Conservation (phyloP, 208 protist species). For the Leishmania tropica region DNA sequence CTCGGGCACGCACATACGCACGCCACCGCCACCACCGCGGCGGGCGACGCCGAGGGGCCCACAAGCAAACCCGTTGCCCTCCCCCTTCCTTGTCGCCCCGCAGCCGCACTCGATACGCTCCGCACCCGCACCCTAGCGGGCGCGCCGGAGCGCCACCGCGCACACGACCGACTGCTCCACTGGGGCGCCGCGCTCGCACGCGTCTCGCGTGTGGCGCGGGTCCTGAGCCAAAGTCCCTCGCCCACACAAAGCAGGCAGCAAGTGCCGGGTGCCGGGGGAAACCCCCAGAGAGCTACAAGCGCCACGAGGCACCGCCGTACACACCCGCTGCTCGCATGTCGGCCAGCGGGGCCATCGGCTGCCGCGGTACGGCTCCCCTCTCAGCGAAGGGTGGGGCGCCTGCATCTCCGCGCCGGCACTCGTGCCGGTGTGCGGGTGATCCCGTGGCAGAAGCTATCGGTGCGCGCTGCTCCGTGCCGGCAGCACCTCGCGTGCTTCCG, state of each 20-base stretch:
- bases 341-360: slow-evolving; percentile 29
- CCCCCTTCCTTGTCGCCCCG: slow-evolving; percentile 17
- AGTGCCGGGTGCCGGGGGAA: slow-evolving; percentile 59
- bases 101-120: slow-evolving; percentile 20
- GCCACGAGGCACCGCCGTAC: slow-evolving; percentile 37
- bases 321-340: slow-evolving; percentile 32
- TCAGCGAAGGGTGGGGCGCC: slow-evolving; percentile 20
- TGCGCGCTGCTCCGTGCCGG: too few species aligned
- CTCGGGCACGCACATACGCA: slow-evolving; percentile 14
- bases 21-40: slow-evolving; percentile 22
- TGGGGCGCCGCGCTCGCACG: slow-evolving; percentile 26
- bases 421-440: slow-evolving; percentile 31
- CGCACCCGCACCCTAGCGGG: background rate
- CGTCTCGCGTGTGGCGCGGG: slow-evolving; percentile 30
- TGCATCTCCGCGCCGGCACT: slow-evolving; percentile 28
- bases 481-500: too few species aligned
- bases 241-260: slow-evolving; percentile 44
- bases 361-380: slow-evolving; percentile 28
- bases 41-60: slow-evolving; percentile 16
- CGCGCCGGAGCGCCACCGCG: slow-evolving; percentile 13
- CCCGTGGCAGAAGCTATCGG: slow-evolving; percentile 30
- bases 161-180: slow-evolving; percentile 30
- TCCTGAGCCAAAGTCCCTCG: slow-evolving; percentile 83
- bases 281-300: slow-evolving; percentile 15
- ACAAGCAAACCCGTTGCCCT: slow-evolving; percentile 61